phyloP scores from a whole-genome alignment of 208 protist genomes.

The Leishmania tropica region DNA sequence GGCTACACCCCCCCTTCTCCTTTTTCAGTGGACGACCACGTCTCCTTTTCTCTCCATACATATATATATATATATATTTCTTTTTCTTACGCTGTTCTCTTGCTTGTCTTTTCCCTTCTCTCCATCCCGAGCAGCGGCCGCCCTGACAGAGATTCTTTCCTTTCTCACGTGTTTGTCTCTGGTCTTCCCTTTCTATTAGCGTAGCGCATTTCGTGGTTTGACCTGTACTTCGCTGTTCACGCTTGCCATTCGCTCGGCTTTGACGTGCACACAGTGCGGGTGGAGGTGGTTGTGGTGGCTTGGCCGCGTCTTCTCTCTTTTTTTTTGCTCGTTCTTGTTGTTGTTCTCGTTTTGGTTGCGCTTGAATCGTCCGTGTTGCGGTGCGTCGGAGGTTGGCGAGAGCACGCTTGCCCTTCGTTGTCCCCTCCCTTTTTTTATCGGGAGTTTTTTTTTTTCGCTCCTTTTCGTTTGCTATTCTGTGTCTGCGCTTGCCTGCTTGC shows the following conservation, averaged over 20 bases:
- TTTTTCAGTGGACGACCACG: background rate
- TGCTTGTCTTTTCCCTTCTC: background rate
- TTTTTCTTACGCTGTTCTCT: background rate
- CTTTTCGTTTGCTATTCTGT: conserved; percentile 1
- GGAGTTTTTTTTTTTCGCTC: background rate
- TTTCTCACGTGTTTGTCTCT: conserved; percentile 5
- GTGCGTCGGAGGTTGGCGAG: background rate
- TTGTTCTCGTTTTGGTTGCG: background rate
- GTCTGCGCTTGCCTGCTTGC: background rate
- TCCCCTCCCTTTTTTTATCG: background rate
- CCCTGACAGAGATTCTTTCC: background rate
- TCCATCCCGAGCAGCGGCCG: background rate
- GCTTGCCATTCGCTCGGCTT: background rate
- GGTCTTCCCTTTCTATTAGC: conserved; percentile 3
- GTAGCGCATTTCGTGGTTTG: background rate
- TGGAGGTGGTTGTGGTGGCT: background rate
- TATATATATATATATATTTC: background rate
- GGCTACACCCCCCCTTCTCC: background rate
- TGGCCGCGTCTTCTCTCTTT: background rate
- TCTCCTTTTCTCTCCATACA: background rate
- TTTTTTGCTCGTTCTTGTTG: background rate
- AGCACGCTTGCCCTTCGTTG: background rate
- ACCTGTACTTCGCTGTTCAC: background rate
- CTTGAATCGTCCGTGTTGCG: background rate
- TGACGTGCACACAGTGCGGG: background rate